phyloP scores from a whole-genome alignment of 371 early-diverging fungal genomes.

The Chytridium lagenaria region DNA sequence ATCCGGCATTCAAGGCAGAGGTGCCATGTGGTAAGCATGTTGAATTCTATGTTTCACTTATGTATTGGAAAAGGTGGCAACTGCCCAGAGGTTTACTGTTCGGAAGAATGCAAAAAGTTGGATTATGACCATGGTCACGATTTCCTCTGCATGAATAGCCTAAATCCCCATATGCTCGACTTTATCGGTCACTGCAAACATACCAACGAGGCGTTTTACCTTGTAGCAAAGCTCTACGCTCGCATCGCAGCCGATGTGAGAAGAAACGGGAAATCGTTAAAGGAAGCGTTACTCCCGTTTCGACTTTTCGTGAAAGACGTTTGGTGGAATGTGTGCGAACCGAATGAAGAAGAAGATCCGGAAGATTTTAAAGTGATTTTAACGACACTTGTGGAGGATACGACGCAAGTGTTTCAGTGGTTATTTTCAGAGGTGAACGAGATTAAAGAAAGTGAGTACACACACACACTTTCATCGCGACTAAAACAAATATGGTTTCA shows the following conservation, averaged over 20 bases:
- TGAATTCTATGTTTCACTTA: not conserved
- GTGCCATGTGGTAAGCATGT: not conserved
- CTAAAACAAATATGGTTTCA: too few relatives aligned
- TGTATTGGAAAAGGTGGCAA: not conserved
- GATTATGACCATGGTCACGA: conserved; percentile 16
- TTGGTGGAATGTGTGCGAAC: conserved; percentile 33
- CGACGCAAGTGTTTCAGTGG: conserved; percentile 1
- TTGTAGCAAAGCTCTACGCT: conserved; percentile 30
- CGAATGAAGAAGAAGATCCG: conserved; percentile 25
- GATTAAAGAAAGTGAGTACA: not conserved
- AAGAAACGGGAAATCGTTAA: conserved; percentile 6
- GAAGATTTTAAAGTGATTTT: conserved; percentile 19
- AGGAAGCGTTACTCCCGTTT: conserved; percentile 31
- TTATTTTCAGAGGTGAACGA: conserved; percentile 17
- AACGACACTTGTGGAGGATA: conserved; percentile 21
- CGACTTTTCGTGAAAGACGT: conserved; percentile 32
- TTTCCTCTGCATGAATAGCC: conserved; percentile 17
- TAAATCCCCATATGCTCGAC: not conserved
- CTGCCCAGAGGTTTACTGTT: conserved; percentile 27
- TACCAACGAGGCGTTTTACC: conserved; percentile 30
- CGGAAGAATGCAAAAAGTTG: conserved; percentile 16
- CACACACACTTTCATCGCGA: not conserved
- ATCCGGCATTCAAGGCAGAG: not conserved
- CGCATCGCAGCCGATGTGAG: conserved; percentile 8
- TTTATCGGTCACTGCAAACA: conserved; percentile 23